phyloP scores from a whole-genome alignment of 179 eudicot species.

The Spergularia azorica region DNA sequence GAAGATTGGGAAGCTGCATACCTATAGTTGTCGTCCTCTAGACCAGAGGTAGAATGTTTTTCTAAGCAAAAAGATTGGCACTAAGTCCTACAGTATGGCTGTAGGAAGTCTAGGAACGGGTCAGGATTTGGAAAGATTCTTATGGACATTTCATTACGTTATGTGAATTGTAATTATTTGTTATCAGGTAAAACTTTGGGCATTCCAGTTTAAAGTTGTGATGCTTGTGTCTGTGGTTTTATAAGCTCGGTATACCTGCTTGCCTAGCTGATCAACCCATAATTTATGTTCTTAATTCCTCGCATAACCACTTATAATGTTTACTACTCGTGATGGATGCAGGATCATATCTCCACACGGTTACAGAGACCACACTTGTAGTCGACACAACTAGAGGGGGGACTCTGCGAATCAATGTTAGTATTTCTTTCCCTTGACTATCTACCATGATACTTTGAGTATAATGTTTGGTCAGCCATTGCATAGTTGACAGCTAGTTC shows the following conservation, averaged over 20 bases:
- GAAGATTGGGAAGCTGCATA: too few species aligned
- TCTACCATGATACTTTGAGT: not conserved
- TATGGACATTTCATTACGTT: not conserved
- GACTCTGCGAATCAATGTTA: slow-evolving; percentile 76
- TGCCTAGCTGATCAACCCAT: not conserved
- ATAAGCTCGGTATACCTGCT: not conserved
- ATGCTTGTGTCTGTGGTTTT: slow-evolving; percentile 15
- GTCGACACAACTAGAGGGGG: slow-evolving; percentile 96
- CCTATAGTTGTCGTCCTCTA: too few species aligned
- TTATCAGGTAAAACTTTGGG: not conserved
- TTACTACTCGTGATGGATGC: slow-evolving; percentile 34
- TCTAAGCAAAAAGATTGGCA: too few species aligned
- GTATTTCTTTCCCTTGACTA: slow-evolving; percentile 10
- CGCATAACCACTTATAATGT: not conserved
- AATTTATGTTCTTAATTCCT: not conserved
- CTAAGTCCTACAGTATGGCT: too few species aligned
- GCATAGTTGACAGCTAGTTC: not conserved
- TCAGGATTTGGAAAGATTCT: not conserved
- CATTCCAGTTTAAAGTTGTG: not conserved
- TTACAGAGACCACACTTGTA: slow-evolving; percentile 76
- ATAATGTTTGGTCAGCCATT: not conserved
- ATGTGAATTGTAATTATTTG: not conserved
- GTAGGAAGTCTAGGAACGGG: too few species aligned
- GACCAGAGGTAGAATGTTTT: too few species aligned
- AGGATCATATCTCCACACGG: slow-evolving; percentile 71